Conservation (phyloP, 805 yeast species). For the Tetrapisispora fleetii region DNA sequence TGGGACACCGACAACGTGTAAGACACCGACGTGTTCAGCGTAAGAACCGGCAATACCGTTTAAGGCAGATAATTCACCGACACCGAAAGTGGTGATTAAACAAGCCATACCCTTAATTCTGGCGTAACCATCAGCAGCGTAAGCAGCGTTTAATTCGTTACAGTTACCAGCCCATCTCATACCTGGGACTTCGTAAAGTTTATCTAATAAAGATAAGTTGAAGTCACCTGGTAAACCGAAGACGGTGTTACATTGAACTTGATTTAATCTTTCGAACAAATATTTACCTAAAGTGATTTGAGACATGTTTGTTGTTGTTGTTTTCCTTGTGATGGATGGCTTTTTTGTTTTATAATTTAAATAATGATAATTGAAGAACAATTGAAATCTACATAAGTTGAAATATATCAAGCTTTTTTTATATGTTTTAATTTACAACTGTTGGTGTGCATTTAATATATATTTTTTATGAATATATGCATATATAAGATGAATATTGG, state of each 20-base stretch:
- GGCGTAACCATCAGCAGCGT: conserved; percentile 81
- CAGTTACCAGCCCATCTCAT: conserved; percentile 87
- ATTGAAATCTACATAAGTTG: too few relatives aligned
- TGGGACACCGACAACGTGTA: conserved; percentile 84
- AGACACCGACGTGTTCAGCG: conserved; percentile 80
- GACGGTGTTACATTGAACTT: conserved; percentile 58
- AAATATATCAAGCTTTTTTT: too few relatives aligned
- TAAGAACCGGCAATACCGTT: conserved; percentile 84
- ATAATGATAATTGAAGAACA: too few relatives aligned
- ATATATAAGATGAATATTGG: background rate
- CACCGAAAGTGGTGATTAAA: conserved; percentile 79
- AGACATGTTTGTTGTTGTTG: conserved; percentile 17
- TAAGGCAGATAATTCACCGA: conserved; percentile 76
- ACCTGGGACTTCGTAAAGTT: conserved; percentile 63
- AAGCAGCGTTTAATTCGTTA: conserved; percentile 79
- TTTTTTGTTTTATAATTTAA: too few relatives aligned
- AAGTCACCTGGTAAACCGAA: conserved; percentile 81
- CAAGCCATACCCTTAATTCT: conserved; percentile 70
- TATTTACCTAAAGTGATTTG: conserved; percentile 64
- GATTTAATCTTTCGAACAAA: conserved; percentile 68
- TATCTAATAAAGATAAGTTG: conserved; percentile 62
- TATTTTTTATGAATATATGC: background rate
- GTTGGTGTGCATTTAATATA: too few relatives aligned
- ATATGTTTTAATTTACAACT: too few relatives aligned
- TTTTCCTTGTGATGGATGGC: background rate